Conservation (phyloP, 768 basidiomycete genomes). For the Tylopilus balloui region DNA sequence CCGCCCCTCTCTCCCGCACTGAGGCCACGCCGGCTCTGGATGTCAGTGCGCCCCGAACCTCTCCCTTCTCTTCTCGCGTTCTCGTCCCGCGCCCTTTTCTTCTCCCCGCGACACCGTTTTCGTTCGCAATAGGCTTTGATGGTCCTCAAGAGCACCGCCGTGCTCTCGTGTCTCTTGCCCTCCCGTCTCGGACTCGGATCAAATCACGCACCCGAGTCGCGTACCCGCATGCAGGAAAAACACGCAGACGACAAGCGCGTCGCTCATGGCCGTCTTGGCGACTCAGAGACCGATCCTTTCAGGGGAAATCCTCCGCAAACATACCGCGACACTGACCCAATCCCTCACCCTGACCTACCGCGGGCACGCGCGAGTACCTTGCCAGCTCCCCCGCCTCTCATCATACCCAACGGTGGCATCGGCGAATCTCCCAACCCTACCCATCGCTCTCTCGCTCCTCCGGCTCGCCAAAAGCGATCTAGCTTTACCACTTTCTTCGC, state of each 20-base stretch:
- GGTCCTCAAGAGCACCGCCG: constrained; percentile 33
- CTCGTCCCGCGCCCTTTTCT: background rate
- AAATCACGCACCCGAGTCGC: constrained; percentile 12
- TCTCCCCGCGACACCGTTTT: background rate
- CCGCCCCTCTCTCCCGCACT: background rate
- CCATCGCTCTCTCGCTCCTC: constrained; percentile 18
- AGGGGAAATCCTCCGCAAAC: constrained; percentile 23
- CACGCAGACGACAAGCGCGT: constrained; percentile 35
- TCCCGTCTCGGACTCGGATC: constrained; percentile 33
- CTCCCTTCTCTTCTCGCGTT: background rate
- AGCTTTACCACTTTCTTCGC: constrained; percentile 36
- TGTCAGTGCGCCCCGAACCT: constrained; percentile 5
- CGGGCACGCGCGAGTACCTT: constrained; percentile 31
- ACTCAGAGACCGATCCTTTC: constrained; percentile 32
- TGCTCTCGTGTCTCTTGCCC: constrained; percentile 36
- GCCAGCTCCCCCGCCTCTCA: constrained; percentile 36
- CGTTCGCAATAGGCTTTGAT: constrained; percentile 19
- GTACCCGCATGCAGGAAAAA: constrained; percentile 8
- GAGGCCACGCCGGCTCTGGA: background rate
- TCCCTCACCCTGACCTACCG: background rate
- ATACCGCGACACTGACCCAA: too few relatives aligned
- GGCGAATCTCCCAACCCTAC: constrained; percentile 54
- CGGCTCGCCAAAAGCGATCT: constrained; percentile 36
- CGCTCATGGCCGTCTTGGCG: constrained; percentile 37
- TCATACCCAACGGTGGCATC: constrained; percentile 52